phyloP scores from a whole-genome alignment of 1,139 yeast species.

The Geotrichum siamense region DNA sequence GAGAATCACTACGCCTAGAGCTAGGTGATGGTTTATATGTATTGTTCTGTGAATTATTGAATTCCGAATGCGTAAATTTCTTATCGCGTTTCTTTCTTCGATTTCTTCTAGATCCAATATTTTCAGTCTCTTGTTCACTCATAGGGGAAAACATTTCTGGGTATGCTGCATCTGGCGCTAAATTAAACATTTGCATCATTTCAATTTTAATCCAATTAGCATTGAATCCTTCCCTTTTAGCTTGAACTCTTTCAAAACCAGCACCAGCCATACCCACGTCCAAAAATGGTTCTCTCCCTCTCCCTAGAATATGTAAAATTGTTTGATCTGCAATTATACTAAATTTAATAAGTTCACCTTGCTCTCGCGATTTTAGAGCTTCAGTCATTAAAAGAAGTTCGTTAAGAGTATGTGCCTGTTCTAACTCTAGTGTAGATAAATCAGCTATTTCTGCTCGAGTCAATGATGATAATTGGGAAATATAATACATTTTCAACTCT shows the following conservation, averaged over 20 bases:
- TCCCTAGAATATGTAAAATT: constrained; percentile 61
- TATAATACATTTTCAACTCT: constrained; percentile 43
- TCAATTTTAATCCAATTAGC: constrained; percentile 52
- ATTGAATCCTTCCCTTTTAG: constrained; percentile 60
- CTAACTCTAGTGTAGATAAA: constrained; percentile 45
- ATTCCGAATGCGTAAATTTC: background rate
- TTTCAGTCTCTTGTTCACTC: constrained; percentile 1
- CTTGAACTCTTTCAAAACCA: constrained; percentile 50
- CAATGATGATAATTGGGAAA: constrained; percentile 24
- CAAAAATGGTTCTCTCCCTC: constrained; percentile 54
- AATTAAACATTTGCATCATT: constrained; percentile 63
- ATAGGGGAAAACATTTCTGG: constrained; percentile 65
- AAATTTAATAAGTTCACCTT: constrained; percentile 49
- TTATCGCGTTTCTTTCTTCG: background rate
- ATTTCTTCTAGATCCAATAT: background rate
- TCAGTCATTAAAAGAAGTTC: constrained; percentile 61
- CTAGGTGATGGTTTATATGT: background rate
- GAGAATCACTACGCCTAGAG: background rate
- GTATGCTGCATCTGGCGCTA: constrained; percentile 50
- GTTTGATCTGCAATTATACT: constrained; percentile 62
- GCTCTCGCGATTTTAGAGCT: constrained; percentile 47
- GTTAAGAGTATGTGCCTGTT: constrained; percentile 47
- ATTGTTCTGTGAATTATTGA: background rate
- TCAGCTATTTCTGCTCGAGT: constrained; percentile 27
- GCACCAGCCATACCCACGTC: constrained; percentile 64